Base-by-base conservation (phyloP, 257 asterid genomes). In the Orobanche coerulescens region DNA sequence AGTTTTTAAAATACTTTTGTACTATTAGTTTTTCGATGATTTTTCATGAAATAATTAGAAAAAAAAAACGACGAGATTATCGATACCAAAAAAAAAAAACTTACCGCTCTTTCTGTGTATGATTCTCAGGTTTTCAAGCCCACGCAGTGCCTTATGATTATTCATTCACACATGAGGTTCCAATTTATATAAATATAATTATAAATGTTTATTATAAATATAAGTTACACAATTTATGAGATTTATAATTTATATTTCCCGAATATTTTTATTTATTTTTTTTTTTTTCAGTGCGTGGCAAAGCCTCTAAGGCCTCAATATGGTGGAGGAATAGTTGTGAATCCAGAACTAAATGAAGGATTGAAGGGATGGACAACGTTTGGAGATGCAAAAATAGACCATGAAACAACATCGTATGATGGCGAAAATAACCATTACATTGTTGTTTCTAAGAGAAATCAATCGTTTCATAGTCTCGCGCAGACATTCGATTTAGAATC, bases 81-180 rank as follows among this genome's bases (percentile, higher is more conserved):
- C n/a, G n/a, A n/a, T n/a, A n/a, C n/a, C n/a, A 7, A 2, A 42
- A 42, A 13, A 11, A 2, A 42, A 12, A 62, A 10, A 47, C 33
- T 62, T 14, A 56, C 18, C n/a, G 4, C 3, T 59, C n/a, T 25
- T 30, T 31, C 36, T 26, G 60, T 6, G 5, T 52, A 0, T 26
- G 37, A 4, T 65, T 12, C 25, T 57, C 73, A 82, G 84, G 69
- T 34, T 30, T n/a, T 65, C 57, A 68, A 63, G 76, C 64, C 5
- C 14, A 58, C 20, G 94, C 80, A 1, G 70, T 76, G 58, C 71
- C 80, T 6, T 84, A 82, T 19, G 84, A 87, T 14, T 36, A 78
- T 53, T 43, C 81, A 11, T 84, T 33, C 81, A 76, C 78, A 18
- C 26, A 37, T 0, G 81, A 87, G 90, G 93, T 61, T 6, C 5